phyloP scores from a whole-genome alignment of 371 early-diverging fungal genomes.

The Saksenaea vasiformis region DNA sequence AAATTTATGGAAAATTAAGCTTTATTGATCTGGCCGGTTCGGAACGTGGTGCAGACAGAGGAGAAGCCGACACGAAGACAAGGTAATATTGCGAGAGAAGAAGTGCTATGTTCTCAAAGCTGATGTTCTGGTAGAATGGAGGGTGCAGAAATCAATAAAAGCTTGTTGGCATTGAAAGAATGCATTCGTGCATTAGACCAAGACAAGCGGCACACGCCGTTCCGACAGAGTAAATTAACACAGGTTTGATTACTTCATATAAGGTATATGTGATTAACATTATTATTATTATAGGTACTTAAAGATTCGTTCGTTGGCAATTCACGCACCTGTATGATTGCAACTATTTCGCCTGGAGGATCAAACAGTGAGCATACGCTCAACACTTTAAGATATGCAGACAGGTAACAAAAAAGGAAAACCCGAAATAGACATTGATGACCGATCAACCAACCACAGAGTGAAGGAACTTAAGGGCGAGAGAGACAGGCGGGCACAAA shows the following conservation, averaged over 20 bases:
- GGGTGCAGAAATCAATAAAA: slow-evolving; percentile 98
- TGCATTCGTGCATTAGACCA: slow-evolving; percentile 97
- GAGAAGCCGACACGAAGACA: slow-evolving; percentile 85
- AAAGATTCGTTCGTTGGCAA: slow-evolving; percentile 98
- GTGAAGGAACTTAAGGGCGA: slow-evolving; percentile 84
- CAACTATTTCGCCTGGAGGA: slow-evolving; percentile 92
- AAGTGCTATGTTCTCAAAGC: slow-evolving; percentile 10
- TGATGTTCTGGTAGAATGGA: slow-evolving; percentile 72
- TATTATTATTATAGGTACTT: slow-evolving; percentile 59
- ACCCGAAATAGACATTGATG: not conserved
- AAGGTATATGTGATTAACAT: not conserved
- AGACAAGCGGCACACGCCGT: slow-evolving; percentile 92
- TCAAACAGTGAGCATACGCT: slow-evolving; percentile 96
- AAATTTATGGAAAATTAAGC: slow-evolving; percentile 74
- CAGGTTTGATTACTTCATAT: slow-evolving; percentile 56
- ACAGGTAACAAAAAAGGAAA: slow-evolving; percentile 58
- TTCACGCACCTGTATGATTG: slow-evolving; percentile 97
- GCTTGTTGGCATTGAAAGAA: slow-evolving; percentile 95
- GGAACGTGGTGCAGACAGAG: slow-evolving; percentile 97
- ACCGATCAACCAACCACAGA: slow-evolving; percentile 32
- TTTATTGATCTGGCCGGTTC: slow-evolving; percentile 98
- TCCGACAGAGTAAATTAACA: slow-evolving; percentile 97
- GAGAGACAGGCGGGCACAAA: slow-evolving; percentile 20
- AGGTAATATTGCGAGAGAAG: slow-evolving; percentile 37
- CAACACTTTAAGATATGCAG: slow-evolving; percentile 98